Evolutionary conservation across 2,329 filamentous ascomycete genomes (phyloP).

Genomic region (Epichloe bromicola): DNA sequence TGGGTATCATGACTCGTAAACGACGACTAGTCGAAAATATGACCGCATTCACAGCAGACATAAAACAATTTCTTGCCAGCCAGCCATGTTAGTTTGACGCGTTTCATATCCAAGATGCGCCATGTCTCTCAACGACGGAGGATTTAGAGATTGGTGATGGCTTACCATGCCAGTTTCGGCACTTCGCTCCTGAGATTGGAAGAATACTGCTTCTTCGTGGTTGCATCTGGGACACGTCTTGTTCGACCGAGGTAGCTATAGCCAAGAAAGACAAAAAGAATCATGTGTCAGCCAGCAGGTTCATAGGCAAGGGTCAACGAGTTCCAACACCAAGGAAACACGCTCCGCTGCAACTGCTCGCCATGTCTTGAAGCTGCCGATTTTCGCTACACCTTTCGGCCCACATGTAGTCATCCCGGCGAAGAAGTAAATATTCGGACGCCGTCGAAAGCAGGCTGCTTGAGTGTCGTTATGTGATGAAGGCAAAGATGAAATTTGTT

Average conservation of each 20-base stretch:
- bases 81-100: slow-evolving; percentile 7
- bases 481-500: background rate
- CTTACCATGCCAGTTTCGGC: slow-evolving; percentile 97
- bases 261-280: slow-evolving; percentile 14
- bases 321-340: slow-evolving; percentile 13
- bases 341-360: slow-evolving; percentile 8
- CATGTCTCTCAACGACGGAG: background rate
- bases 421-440: background rate
- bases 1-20: slow-evolving; percentile 4
- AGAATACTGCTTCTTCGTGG: slow-evolving; percentile 89
- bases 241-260: slow-evolving; percentile 81
- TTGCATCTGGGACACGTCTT: slow-evolving; percentile 75
- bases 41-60: slow-evolving; percentile 86
- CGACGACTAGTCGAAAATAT: slow-evolving; percentile 54
- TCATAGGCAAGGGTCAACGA: slow-evolving; percentile 14
- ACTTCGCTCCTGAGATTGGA: slow-evolving; percentile 95
- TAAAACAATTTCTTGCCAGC: slow-evolving; percentile 70
- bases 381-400: background rate
- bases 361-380: background rate
- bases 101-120: background rate
- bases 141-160: background rate
- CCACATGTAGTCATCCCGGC: background rate
- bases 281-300: slow-evolving; percentile 30
- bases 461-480: background rate
- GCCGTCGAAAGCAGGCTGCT: background rate